Conservation (phyloP, 1,284 basidiomycete genomes). For the Apiotrichum siamense region DNA sequence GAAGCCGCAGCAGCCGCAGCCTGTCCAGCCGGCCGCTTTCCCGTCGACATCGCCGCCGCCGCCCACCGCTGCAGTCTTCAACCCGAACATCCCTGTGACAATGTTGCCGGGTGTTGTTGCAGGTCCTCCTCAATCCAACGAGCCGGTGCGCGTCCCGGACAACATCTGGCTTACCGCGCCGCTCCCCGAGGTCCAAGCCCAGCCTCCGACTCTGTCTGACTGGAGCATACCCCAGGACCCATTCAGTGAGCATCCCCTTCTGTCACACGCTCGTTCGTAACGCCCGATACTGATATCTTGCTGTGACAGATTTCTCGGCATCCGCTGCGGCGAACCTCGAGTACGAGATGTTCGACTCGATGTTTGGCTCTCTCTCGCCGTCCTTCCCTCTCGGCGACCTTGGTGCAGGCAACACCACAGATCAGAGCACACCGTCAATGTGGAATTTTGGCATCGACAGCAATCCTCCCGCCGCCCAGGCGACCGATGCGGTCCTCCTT, state of each 20-base stretch:
- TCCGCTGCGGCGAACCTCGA: conserved; percentile 26
- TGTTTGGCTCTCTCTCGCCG: conserved; percentile 39
- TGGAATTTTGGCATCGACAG: conserved; percentile 18
- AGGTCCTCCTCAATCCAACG: neutral
- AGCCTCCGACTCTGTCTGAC: conserved; percentile 6
- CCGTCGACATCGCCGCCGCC: conserved; percentile 8
- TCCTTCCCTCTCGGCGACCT: conserved; percentile 27
- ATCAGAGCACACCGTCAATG: conserved; percentile 13
- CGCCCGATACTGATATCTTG: neutral
- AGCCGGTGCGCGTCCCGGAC: conserved; percentile 16
- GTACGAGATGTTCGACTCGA: conserved; percentile 42
- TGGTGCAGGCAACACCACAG: conserved; percentile 8
- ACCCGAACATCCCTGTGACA: conserved; percentile 13
- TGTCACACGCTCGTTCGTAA: neutral
- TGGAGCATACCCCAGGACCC: conserved; percentile 15
- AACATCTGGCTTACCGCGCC: conserved; percentile 25
- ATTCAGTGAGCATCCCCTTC: conserved; percentile 12
- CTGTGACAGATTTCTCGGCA: conserved; percentile 11
- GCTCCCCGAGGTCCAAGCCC: conserved; percentile 13
- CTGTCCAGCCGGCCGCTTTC: neutral
- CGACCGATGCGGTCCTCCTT: conserved; percentile 1
- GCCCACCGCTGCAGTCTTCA: conserved; percentile 5
- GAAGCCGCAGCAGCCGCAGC: neutral
- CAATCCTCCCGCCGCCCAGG: neutral
- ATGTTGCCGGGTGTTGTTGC: conserved; percentile 13